phyloP scores from a whole-genome alignment of 2,329 filamentous ascomycete genomes.

The Thyridium curvatum region DNA sequence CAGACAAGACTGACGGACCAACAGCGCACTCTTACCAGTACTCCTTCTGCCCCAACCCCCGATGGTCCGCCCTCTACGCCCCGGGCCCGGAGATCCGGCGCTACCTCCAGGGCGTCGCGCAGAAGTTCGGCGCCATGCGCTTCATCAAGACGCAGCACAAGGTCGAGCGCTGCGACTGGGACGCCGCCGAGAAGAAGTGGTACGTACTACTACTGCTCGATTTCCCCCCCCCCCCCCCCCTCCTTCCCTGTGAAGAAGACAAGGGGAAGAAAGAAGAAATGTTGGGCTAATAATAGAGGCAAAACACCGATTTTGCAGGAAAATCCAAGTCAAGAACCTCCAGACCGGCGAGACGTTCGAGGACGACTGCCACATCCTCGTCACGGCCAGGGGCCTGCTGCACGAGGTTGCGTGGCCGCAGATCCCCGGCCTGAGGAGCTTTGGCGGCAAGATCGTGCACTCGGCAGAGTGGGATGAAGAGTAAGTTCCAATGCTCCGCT shows the following conservation, averaged over 20 bases:
- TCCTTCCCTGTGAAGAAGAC: too few relatives aligned
- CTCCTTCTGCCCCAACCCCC: constrained; percentile 46
- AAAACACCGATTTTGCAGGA: constrained; percentile 15
- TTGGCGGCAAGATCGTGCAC: constrained; percentile 37
- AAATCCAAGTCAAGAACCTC: constrained; percentile 23
- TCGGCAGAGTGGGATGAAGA: constrained; percentile 36
- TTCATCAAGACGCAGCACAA: constrained; percentile 38
- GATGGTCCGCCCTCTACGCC: constrained; percentile 47
- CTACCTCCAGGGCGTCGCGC: constrained; percentile 40
- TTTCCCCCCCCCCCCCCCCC: too few relatives aligned
- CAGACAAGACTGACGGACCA: not conserved
- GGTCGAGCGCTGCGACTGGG: constrained; percentile 33
- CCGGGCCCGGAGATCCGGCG: constrained; percentile 39
- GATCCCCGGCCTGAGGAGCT: constrained; percentile 32
- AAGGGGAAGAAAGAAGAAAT: too few relatives aligned
- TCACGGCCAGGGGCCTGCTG: constrained; percentile 33
- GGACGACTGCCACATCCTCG: constrained; percentile 33
- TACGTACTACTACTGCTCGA: constrained; percentile 7
- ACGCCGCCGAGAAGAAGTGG: constrained; percentile 31
- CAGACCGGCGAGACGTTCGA: constrained; percentile 27
- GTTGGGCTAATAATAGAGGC: too few relatives aligned
- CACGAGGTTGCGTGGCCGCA: constrained; percentile 36
- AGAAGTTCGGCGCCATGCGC: constrained; percentile 37
- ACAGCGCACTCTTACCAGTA: constrained; percentile 49
- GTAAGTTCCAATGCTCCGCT: too few relatives aligned